These are phyloP conservation scores for Helicocarpus griseus DNA, from an alignment of 2,329 filamentous ascomycete genomes.

Conservation along the genomic window DNA sequence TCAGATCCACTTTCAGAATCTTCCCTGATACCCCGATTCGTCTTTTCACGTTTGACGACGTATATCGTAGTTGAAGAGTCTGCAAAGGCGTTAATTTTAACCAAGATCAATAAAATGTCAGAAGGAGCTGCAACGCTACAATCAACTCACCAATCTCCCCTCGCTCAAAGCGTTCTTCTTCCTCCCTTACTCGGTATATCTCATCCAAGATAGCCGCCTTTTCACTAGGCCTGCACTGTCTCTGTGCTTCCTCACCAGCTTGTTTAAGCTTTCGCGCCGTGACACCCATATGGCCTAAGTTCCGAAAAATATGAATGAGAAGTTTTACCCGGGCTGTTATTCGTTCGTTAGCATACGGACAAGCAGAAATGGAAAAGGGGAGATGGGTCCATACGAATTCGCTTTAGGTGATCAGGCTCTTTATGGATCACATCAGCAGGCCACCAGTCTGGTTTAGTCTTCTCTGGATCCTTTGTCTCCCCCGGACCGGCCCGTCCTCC, in stretches of 20 bases:
- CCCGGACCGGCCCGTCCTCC: constrained; percentile 32
- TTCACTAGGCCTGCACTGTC: constrained; percentile 25
- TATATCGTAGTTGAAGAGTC: constrained; percentile 29
- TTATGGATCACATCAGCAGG: constrained; percentile 36
- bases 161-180: constrained; percentile 32
- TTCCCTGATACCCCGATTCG: constrained; percentile 21
- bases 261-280: constrained; percentile 32
- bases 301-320: constrained; percentile 32
- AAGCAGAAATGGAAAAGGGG: neutral
- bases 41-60: constrained; percentile 28
- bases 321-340: constrained; percentile 27
- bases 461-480: constrained; percentile 32
- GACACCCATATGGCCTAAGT: constrained; percentile 25
- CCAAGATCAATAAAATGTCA: neutral
- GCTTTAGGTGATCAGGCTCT: constrained; percentile 40
- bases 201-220: constrained; percentile 31
- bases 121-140: neutral
- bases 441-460: constrained; percentile 38
- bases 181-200: constrained; percentile 30
- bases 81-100: constrained; percentile 5
- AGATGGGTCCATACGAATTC: constrained; percentile 30
- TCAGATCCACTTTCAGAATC: constrained; percentile 14
- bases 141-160: constrained; percentile 30
- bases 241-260: constrained; percentile 29
- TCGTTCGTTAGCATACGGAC: neutral